phyloP scores from a whole-genome alignment of 495 filamentous ascomycete species.

The Schizothecium vesticola region DNA sequence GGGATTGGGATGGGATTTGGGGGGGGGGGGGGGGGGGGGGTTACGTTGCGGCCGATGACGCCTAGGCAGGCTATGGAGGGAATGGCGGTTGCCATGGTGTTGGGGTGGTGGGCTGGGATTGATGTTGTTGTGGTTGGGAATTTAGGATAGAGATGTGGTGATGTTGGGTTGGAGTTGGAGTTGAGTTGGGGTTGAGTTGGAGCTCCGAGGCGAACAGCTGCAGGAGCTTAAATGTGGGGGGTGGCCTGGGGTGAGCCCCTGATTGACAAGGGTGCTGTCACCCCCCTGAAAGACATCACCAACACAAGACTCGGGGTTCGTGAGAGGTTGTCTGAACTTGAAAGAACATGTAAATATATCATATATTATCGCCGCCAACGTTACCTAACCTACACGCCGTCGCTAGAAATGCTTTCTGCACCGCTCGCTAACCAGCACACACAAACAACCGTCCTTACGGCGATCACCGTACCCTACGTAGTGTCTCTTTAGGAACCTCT shows the following conservation, averaged over 20 bases:
- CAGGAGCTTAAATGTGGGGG: slow-evolving; percentile 8
- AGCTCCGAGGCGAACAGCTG: not conserved
- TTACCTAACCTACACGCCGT: not conserved
- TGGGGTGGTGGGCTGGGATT: not conserved
- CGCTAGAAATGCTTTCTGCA: not conserved
- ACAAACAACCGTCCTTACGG: not conserved
- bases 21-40: slow-evolving; percentile 12
- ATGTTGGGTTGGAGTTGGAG: not conserved
- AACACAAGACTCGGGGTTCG: not conserved
- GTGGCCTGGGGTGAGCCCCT: not conserved
- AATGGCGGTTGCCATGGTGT: slow-evolving; percentile 43
- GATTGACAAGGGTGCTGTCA: not conserved
- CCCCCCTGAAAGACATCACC: not conserved
- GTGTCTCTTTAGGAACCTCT: not conserved
- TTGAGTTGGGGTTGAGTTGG: not conserved
- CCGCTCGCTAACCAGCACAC: not conserved
- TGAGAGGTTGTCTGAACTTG: not conserved
- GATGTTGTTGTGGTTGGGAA: not conserved
- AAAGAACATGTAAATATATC: not conserved
- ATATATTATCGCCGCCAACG: not conserved
- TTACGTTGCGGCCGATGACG: slow-evolving; percentile 83
- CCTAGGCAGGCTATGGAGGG: slow-evolving; percentile 87
- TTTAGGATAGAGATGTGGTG: not conserved
- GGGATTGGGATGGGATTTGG: not conserved
- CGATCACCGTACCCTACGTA: not conserved